These are phyloP conservation scores for Schoenoplectus tabernaemontani DNA, from an alignment of 202 grass and related monocot species.

Conservation along the genomic window DNA sequence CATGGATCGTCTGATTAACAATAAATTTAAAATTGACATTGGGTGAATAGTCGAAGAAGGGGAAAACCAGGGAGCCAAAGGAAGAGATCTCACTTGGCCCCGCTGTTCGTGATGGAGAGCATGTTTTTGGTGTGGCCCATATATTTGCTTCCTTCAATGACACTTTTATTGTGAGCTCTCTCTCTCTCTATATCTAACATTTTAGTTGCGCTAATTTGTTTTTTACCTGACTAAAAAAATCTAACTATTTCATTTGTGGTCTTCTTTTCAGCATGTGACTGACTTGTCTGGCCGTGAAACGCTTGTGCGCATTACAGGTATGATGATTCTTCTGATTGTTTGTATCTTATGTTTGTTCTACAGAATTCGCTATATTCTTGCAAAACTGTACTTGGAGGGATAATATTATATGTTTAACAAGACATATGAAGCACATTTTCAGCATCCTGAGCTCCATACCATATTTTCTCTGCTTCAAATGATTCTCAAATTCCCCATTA, in stretches of 20 bases:
- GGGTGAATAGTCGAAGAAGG: conserved; percentile 47
- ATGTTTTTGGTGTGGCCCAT: conserved; percentile 76
- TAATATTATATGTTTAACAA: background rate
- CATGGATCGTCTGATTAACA: background rate
- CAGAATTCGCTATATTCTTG: conserved; percentile 62
- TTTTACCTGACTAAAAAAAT: background rate
- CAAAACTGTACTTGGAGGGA: conserved; percentile 25
- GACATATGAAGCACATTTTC: background rate
- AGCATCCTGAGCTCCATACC: background rate
- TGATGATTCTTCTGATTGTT: background rate
- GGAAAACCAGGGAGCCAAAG: conserved; percentile 85
- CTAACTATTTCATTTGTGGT: background rate
- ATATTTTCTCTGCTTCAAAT: background rate
- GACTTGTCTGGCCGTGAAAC: conserved; percentile 83
- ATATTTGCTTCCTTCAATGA: conserved; percentile 90
- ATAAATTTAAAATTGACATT: background rate
- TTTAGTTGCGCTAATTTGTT: background rate
- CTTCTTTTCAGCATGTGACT: conserved; percentile 51
- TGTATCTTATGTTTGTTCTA: conserved; percentile 22
- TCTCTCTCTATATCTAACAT: background rate
- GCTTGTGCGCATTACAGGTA: conserved; percentile 79
- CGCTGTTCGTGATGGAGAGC: conserved; percentile 64
- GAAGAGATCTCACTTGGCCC: conserved; percentile 82
- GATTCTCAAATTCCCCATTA: background rate
- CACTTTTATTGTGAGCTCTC: conserved; percentile 64